Percentiles rank a stretch among this genome's conserved stretches.
Evolutionary conservation across 805 yeast species (phyloP).

Genomic region (Wickerhamomyces pijperi): DNA sequence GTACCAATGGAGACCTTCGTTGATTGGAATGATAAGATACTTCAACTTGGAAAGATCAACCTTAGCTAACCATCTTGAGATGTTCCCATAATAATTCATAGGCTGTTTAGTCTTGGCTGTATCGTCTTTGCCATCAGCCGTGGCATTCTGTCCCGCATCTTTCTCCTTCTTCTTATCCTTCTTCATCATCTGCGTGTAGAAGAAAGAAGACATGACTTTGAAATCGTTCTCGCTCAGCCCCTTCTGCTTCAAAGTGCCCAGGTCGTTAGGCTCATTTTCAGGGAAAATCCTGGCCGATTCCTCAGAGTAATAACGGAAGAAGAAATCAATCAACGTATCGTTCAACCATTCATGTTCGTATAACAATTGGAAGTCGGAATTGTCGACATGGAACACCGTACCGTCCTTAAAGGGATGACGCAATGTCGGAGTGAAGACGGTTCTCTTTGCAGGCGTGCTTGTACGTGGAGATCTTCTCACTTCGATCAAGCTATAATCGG

Average conservation of each 20-base stretch:
- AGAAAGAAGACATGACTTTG: constrained; percentile 70
- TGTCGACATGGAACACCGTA: constrained; percentile 43
- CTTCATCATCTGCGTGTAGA: constrained; percentile 39
- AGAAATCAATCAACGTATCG: constrained; percentile 81
- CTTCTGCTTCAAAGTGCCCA: constrained; percentile 6
- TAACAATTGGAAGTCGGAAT: constrained; percentile 68
- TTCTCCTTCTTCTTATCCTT: neutral
- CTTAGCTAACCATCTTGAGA: constrained; percentile 70
- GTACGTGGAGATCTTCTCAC: too few relatives aligned
- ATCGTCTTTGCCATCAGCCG: too few relatives aligned
- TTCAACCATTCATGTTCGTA: constrained; percentile 81
- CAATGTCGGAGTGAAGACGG: constrained; percentile 29
- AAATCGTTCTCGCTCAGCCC: constrained; percentile 27
- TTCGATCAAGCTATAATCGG: neutral
- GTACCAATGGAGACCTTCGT: constrained; percentile 80
- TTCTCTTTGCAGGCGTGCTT: too few relatives aligned
- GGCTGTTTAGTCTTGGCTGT: constrained; percentile 4
- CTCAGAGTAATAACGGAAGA: constrained; percentile 48
- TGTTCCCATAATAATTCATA: constrained; percentile 42
- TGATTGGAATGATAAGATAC: constrained; percentile 69
- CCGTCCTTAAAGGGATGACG: constrained; percentile 42
- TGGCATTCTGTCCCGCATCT: too few relatives aligned
- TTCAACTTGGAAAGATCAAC: constrained; percentile 49
- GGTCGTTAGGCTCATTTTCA: neutral
- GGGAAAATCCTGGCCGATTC: constrained; percentile 6